These are phyloP conservation scores for Panus rudis DNA, from an alignment of 768 basidiomycete species.

Conservation along the genomic window DNA sequence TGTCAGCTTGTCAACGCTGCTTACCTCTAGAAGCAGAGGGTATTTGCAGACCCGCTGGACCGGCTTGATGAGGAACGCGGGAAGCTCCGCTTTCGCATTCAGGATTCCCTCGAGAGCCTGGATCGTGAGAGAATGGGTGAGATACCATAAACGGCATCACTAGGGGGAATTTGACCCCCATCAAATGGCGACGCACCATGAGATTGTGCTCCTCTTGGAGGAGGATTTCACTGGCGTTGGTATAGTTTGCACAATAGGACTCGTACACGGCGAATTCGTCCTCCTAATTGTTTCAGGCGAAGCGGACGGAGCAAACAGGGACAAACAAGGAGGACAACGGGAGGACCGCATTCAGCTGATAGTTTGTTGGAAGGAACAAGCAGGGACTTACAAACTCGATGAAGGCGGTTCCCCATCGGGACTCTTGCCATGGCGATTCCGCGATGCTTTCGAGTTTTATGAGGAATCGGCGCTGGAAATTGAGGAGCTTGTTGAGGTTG, in stretches of 20 bases:
- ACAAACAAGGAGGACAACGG: constrained; percentile 33
- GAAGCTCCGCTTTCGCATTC: constrained; percentile 86
- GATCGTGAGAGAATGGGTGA: constrained; percentile 1
- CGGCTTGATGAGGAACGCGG: constrained; percentile 97
- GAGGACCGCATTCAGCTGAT: constrained; percentile 30
- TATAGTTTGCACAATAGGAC: constrained; percentile 82
- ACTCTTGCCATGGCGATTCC: constrained; percentile 74
- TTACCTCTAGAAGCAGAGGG: constrained; percentile 84
- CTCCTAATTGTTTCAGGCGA: constrained; percentile 66
- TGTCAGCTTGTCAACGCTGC: constrained; percentile 30
- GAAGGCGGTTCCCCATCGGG: constrained; percentile 85
- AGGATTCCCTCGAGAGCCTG: constrained; percentile 80
- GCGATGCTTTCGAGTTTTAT: constrained; percentile 84
- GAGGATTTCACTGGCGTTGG: constrained; percentile 19
- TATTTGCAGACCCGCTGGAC: constrained; percentile 99
- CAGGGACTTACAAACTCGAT: constrained; percentile 63
- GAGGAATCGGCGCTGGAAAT: constrained; percentile 92
- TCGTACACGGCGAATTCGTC: constrained; percentile 94
- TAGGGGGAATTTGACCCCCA: constrained; percentile 1
- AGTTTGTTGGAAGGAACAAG: constrained; percentile 14
- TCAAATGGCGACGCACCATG: constrained; percentile 46
- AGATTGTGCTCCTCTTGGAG: constrained; percentile 77
- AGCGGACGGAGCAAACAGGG: constrained; percentile 25
- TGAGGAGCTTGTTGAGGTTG: constrained; percentile 87
- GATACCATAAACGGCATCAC: constrained; percentile 8